Evolutionary conservation across 2,329 filamentous ascomycete species (phyloP).

Genomic region (Neopestalotiopsis rosae): DNA sequence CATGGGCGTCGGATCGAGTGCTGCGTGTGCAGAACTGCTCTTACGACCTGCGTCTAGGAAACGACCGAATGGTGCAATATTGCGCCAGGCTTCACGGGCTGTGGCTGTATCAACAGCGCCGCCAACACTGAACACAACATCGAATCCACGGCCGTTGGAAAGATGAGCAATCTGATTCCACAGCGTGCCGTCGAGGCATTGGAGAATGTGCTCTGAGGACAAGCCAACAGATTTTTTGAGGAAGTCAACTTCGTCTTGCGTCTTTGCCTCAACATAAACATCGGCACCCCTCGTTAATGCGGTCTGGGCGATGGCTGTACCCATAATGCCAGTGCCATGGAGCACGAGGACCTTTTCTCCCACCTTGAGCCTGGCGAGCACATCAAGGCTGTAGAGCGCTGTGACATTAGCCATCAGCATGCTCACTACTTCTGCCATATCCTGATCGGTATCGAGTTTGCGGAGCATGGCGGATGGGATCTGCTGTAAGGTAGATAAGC

Average conservation of each 20-base stretch:
- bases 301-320: conserved; percentile 25
- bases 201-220: conserved; percentile 19
- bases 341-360: conserved; percentile 31
- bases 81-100: conserved; percentile 27
- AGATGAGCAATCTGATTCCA: background rate
- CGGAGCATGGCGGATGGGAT: conserved; percentile 23
- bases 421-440: conserved; percentile 21
- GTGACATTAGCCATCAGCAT: conserved; percentile 23
- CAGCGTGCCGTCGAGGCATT: background rate
- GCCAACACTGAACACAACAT: conserved; percentile 27
- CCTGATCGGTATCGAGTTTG: conserved; percentile 24
- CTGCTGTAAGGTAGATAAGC: conserved; percentile 28
- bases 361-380: conserved; percentile 24
- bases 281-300: conserved; percentile 20
- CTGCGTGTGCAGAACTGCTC: conserved; percentile 25
- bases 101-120: conserved; percentile 18
- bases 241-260: conserved; percentile 21
- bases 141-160: conserved; percentile 19
- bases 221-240: conserved; percentile 22
- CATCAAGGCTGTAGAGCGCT: conserved; percentile 31
- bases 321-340: conserved; percentile 24
- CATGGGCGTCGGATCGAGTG: conserved; percentile 28
- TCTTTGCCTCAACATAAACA: conserved; percentile 24
- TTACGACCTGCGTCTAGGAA: conserved; percentile 30
- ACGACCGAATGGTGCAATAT: conserved; percentile 26